Percentiles rank a stretch among this genome's conserved stretches.
These are phyloP conservation scores for Trametes cinnabarina DNA, from an alignment of 768 basidiomycete species.

Conservation along the genomic window DNA sequence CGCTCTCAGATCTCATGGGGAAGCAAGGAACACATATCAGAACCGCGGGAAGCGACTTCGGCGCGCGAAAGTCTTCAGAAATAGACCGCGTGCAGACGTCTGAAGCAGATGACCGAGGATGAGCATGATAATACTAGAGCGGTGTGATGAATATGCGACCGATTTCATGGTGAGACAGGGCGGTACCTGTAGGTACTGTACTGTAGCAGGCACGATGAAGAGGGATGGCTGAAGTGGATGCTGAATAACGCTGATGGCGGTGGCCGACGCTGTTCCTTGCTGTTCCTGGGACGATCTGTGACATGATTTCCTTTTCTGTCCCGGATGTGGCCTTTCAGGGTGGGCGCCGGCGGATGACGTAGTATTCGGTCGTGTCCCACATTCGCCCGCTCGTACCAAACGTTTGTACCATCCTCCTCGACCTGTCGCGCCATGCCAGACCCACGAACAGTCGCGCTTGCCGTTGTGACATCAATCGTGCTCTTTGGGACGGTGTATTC, in stretches of 20 bases:
- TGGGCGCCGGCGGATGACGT: too few relatives aligned
- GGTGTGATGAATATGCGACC: neutral
- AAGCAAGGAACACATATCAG: neutral
- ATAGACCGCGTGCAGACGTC: neutral
- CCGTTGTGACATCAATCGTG: slow-evolving; percentile 45
- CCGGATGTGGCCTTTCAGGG: neutral
- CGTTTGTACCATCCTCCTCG: too few relatives aligned
- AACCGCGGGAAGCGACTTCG: neutral
- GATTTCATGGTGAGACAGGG: neutral
- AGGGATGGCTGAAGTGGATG: too few relatives aligned
- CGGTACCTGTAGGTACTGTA: neutral
- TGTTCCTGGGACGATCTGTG: too few relatives aligned
- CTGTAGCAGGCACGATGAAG: too few relatives aligned
- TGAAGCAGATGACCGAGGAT: neutral
- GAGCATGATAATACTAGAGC: neutral
- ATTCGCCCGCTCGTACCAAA: too few relatives aligned
- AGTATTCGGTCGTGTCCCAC: too few relatives aligned
- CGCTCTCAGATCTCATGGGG: neutral
- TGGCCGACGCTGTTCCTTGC: too few relatives aligned
- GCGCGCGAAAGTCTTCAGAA: neutral
- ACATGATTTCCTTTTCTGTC: neutral
- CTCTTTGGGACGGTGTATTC: slow-evolving; percentile 66
- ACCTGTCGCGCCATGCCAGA: slow-evolving; percentile 23
- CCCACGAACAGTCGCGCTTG: slow-evolving; percentile 32
- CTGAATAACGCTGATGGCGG: too few relatives aligned